Evolutionary conservation across 176 grass and related monocot genomes (phyloP).

Genomic region (Puccinellia tenuiflora): DNA sequence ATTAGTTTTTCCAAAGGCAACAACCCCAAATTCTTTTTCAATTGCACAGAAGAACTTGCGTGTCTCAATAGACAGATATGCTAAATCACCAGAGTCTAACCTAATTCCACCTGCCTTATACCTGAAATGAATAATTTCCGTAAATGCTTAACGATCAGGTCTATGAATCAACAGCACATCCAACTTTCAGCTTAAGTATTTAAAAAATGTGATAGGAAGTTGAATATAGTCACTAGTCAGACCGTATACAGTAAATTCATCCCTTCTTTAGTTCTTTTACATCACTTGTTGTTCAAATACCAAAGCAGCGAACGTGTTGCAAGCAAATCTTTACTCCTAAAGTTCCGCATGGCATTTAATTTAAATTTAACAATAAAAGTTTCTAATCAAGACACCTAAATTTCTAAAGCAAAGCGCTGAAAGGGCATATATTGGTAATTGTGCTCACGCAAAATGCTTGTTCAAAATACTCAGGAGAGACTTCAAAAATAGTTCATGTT

Average conservation of each 20-base stretch:
- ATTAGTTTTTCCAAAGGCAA: slow-evolving; percentile 60
- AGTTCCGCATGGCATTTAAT: background rate
- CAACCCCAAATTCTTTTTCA: slow-evolving; percentile 73
- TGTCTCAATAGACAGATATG: slow-evolving; percentile 65
- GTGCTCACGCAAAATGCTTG: background rate
- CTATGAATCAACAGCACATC: background rate
- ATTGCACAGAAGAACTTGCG: slow-evolving; percentile 71
- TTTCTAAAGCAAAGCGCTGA: background rate
- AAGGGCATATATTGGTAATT: background rate
- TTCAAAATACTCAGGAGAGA: background rate
- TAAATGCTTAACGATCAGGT: background rate
- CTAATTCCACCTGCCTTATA: slow-evolving; percentile 90
- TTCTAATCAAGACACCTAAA: background rate
- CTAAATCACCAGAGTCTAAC: slow-evolving; percentile 95
- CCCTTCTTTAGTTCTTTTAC: background rate
- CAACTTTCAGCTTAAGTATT: background rate
- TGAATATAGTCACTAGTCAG: background rate
- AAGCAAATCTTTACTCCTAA: background rate
- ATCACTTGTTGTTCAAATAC: background rate
- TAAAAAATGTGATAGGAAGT: background rate
- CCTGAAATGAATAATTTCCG: slow-evolving; percentile 27
- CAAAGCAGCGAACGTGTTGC: background rate
- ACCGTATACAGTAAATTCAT: background rate
- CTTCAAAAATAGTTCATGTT: background rate
- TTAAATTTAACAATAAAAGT: background rate